Evolutionary conservation across 192 early-diverging fungal genomes (phyloP).

Genomic region (Irineochytrium annulatum): DNA sequence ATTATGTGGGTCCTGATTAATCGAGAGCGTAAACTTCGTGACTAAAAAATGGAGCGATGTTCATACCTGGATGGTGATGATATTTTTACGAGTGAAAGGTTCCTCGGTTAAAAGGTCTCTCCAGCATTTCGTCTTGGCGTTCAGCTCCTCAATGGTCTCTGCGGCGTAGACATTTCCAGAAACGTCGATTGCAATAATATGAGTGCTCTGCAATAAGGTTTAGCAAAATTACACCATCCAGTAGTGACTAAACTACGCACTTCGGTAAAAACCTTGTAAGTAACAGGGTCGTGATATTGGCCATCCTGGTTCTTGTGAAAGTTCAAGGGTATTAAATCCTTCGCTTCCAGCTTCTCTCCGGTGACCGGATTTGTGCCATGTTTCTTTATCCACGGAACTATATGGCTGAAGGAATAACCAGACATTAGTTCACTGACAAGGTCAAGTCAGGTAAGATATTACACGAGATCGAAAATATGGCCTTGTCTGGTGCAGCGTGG

Average conservation of each 20-base stretch:
- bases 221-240: no score
- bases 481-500: constrained; percentile 86
- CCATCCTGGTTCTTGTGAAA: constrained; percentile 81
- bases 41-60: constrained; percentile 11
- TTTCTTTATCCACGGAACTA: constrained; percentile 71
- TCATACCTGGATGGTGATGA: constrained; percentile 74
- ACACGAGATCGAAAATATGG: constrained; percentile 79
- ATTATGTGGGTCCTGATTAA: constrained; percentile 71
- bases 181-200: constrained; percentile 80
- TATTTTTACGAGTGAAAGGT: constrained; percentile 79
- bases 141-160: constrained; percentile 81
- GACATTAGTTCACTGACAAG: not conserved
- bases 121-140: constrained; percentile 82
- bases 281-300: constrained; percentile 84
- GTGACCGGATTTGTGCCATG: constrained; percentile 81
- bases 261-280: constrained; percentile 81
- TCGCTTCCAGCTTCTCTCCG: constrained; percentile 62
- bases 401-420: constrained; percentile 47
- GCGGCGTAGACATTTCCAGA: constrained; percentile 86
- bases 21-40: constrained; percentile 1
- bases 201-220: constrained; percentile 36
- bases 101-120: constrained; percentile 82
- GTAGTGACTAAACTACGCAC: constrained; percentile 9
- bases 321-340: constrained; percentile 70
- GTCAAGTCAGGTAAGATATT: constrained; percentile 1